These are phyloP conservation scores for Thraustotheca clavata DNA, from an alignment of 352 stramenopile species.

Conservation along the genomic window DNA sequence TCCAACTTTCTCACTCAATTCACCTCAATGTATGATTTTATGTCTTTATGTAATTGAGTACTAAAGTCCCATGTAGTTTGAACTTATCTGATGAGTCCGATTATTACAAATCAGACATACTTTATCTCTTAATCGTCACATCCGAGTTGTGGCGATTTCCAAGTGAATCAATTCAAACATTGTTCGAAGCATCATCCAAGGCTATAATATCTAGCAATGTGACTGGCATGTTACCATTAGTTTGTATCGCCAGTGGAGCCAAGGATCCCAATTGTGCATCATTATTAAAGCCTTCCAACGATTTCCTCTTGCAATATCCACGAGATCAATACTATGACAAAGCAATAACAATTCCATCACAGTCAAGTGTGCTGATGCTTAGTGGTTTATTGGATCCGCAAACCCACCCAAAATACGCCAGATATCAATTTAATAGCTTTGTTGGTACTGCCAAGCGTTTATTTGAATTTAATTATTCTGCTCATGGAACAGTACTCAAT, in stretches of 20 bases:
- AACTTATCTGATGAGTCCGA: too few species aligned
- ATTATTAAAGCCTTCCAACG: background rate
- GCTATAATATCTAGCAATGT: too few species aligned
- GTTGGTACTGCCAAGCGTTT: slow-evolving; percentile 32
- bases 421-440: slow-evolving; percentile 28
- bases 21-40: too few species aligned
- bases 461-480: slow-evolving; percentile 38
- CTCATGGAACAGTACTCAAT: slow-evolving; percentile 31
- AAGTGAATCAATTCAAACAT: background rate
- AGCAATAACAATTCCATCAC: slow-evolving; percentile 21
- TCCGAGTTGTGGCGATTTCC: background rate
- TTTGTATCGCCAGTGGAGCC: background rate
- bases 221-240: too few species aligned
- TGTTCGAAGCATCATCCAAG: too few species aligned
- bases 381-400: slow-evolving; percentile 29
- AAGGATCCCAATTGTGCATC: background rate
- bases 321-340: slow-evolving; percentile 29
- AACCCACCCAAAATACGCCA: slow-evolving; percentile 33
- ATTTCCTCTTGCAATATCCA: slow-evolving; percentile 29
- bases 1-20: background rate
- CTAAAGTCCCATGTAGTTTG: too few species aligned
- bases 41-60: too few species aligned
- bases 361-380: slow-evolving; percentile 29
- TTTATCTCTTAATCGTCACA: too few species aligned
- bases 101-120: too few species aligned